These are phyloP conservation scores for Haplographium delicatum DNA, from an alignment of 495 filamentous ascomycete species.

Conservation along the genomic window DNA sequence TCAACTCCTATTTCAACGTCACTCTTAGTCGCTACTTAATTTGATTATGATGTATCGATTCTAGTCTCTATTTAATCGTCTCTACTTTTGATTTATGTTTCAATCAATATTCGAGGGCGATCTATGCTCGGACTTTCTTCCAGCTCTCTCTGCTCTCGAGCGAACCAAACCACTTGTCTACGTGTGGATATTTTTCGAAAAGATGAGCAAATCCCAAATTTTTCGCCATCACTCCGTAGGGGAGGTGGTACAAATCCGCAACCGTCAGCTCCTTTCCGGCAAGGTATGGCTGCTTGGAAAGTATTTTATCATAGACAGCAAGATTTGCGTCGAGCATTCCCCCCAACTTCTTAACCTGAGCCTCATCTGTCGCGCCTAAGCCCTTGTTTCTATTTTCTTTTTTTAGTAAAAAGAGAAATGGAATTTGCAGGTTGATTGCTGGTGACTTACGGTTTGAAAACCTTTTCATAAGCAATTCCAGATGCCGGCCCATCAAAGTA, in stretches of 20 bases:
- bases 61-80: too few species aligned
- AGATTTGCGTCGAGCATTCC: slow-evolving; percentile 18
- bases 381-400: slow-evolving; percentile 18
- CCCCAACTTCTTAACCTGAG: slow-evolving; percentile 12
- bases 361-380: slow-evolving; percentile 21
- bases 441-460: slow-evolving; percentile 22
- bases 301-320: slow-evolving; percentile 24
- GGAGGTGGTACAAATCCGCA: slow-evolving; percentile 27
- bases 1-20: too few species aligned
- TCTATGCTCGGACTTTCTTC: slow-evolving; percentile 6
- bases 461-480: slow-evolving; percentile 21
- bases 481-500: slow-evolving; percentile 21
- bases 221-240: slow-evolving; percentile 7
- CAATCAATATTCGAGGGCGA: too few species aligned
- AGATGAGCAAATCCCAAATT: neutral
- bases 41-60: too few species aligned
- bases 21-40: too few species aligned
- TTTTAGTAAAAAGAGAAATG: slow-evolving; percentile 5
- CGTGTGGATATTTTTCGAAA: slow-evolving; percentile 17
- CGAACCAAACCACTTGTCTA: slow-evolving; percentile 14
- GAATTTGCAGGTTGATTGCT: neutral
- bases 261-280: slow-evolving; percentile 28
- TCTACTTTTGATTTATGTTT: too few species aligned
- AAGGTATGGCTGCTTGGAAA: slow-evolving; percentile 28
- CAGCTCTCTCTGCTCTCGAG: slow-evolving; percentile 19